Base-by-base conservation (phyloP, 352 stramenopile species). In the Phytophthora quininea region DNA sequence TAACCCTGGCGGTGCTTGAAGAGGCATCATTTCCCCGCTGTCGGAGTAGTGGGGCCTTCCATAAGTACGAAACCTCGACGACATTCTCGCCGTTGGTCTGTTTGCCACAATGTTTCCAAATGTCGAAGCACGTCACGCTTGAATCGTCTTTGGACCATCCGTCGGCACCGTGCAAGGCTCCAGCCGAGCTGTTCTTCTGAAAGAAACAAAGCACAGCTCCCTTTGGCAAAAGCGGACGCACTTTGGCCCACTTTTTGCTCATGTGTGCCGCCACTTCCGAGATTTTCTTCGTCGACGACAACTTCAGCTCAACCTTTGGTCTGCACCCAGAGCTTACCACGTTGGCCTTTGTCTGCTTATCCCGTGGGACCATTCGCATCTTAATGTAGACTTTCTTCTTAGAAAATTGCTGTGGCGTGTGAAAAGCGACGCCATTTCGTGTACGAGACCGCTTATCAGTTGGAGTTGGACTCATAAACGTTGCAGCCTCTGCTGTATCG, bases 361-460 rank as follows among this genome's bases (percentile, higher is more conserved):
- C 83, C n/a, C 71, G 76, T 11, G 86, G 86, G 42, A 92, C 82
- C 68, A 95, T 90, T 30, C 86, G 86, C 61, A 95, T 86, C 66
- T 92, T 94, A 66, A 94, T 89, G 56, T 86, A 89, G 49, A 91
- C 79, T 54, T 94, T 94, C 68, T 92, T 91, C 37, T 72, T 71
- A 1, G 72, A 74, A n/a, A 71, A 74, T 50, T 80, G 80, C 32
- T 79, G 77, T 3, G 82, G 80, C 8, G 84, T 90, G 49, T 88
- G 74, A 43, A 77, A 78, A 7, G 69, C 62, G 46, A 79, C 57
- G 4, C 32, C 60, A 68, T 67, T 64, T 62, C 53, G 58, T n/a
- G 54, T 61, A 24, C 62, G 58, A 51, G 24, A 64, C 8, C 31
- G 54, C 49, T 69, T 69, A 31, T 68, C 49, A 4, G 54, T 73